These are phyloP conservation scores for Rehmannia glutinosa DNA, from an alignment of 257 asterid species.

Conservation along the genomic window DNA sequence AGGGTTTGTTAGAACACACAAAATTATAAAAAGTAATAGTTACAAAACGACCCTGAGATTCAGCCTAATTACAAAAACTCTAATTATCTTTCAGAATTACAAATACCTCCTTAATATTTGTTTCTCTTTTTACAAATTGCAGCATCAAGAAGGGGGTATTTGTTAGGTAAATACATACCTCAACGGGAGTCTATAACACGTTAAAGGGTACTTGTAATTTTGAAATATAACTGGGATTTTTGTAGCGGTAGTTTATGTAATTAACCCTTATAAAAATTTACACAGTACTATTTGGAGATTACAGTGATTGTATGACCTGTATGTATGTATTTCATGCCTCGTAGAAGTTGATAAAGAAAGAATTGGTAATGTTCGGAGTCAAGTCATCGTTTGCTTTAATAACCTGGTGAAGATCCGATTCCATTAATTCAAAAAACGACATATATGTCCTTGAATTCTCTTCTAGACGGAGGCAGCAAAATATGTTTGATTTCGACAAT, in stretches of 20 bases:
- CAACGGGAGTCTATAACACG: too few species aligned
- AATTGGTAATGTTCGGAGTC: conserved; percentile 63
- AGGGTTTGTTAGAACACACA: background rate
- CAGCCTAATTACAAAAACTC: too few species aligned
- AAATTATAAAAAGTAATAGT: background rate
- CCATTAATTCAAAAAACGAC: conserved; percentile 95
- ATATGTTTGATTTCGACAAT: conserved; percentile 94
- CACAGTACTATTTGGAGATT: background rate
- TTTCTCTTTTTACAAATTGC: too few species aligned
- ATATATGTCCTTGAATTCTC: conserved; percentile 93
- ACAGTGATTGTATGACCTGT: conserved; percentile 30
- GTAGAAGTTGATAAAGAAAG: conserved; percentile 63
- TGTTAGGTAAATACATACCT: too few species aligned
- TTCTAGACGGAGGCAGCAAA: conserved; percentile 88
- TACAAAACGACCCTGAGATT: too few species aligned
- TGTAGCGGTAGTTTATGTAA: too few species aligned
- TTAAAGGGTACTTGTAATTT: too few species aligned
- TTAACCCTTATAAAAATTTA: too few species aligned
- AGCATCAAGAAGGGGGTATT: too few species aligned
- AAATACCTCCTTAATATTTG: too few species aligned
- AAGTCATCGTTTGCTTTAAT: conserved; percentile 66
- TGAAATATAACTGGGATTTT: too few species aligned
- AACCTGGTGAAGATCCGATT: conserved; percentile 95
- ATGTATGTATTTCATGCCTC: conserved; percentile 63
- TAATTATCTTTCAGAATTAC: too few species aligned